These are phyloP conservation scores for Cytospora schulzeri DNA, from an alignment of 2,329 filamentous ascomycete genomes.

Conservation along the genomic window DNA sequence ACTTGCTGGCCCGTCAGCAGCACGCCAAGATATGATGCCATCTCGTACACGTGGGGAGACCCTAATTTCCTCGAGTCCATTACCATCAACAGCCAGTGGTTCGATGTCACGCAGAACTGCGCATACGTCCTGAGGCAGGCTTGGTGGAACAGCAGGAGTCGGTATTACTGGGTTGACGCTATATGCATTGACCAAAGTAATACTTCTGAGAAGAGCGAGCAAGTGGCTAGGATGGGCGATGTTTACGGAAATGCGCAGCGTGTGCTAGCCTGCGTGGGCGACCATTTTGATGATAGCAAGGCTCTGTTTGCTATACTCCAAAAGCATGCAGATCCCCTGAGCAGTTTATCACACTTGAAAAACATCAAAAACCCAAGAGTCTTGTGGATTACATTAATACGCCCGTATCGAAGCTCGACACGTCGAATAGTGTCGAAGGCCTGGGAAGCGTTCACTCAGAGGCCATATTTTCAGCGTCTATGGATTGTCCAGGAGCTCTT, in stretches of 20 bases:
- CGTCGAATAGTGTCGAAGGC: too few relatives aligned
- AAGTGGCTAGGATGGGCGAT: constrained; percentile 11
- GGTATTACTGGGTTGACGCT: constrained; percentile 13
- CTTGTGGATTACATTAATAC: too few relatives aligned
- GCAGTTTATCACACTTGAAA: too few relatives aligned
- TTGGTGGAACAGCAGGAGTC: not conserved
- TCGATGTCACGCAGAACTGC: constrained; percentile 4
- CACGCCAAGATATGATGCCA: not conserved
- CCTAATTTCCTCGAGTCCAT: not conserved
- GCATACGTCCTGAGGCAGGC: constrained; percentile 16
- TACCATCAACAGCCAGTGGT: not conserved
- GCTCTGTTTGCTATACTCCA: not conserved
- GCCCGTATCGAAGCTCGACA: too few relatives aligned
- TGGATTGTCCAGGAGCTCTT: not conserved
- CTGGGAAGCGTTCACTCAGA: too few relatives aligned
- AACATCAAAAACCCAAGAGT: too few relatives aligned
- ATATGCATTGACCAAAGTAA: constrained; percentile 17
- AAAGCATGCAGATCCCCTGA: too few relatives aligned
- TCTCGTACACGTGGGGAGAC: constrained; percentile 19
- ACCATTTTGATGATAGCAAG: constrained; percentile 1
- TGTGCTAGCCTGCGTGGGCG: constrained; percentile 16
- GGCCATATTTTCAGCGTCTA: not conserved
- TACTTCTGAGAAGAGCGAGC: not conserved
- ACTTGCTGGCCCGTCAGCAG: not conserved
- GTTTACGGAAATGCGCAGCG: constrained; percentile 6